phyloP scores from a whole-genome alignment of 768 basidiomycete species.

The Boletus barrowsii region DNA sequence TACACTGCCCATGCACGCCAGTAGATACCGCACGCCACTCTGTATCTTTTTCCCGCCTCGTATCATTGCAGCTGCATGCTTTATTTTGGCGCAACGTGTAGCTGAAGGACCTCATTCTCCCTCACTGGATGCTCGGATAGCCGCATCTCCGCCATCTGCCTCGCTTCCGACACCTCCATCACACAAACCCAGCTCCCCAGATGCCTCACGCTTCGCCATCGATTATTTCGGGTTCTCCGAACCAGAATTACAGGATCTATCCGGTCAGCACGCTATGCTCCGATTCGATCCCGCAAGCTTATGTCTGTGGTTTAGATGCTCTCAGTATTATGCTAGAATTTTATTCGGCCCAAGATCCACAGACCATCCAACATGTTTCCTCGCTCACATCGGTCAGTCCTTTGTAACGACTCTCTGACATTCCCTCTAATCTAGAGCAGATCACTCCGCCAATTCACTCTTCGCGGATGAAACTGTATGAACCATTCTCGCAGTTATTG shows the following conservation, averaged over 20 bases:
- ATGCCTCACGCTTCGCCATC: conserved; percentile 63
- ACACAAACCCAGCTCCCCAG: conserved; percentile 69
- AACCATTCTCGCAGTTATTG: conserved; percentile 36
- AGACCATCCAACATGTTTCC: conserved; percentile 48
- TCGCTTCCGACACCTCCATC: conserved; percentile 81
- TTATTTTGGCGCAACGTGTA: conserved; percentile 70
- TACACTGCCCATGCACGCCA: conserved; percentile 6
- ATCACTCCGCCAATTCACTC: conserved; percentile 46
- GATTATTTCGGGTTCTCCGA: conserved; percentile 66
- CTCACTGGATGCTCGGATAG: conserved; percentile 72
- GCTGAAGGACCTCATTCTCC: conserved; percentile 71
- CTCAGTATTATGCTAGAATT: conserved; percentile 69
- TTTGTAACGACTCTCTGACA: background rate
- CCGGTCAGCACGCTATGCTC: conserved; percentile 44
- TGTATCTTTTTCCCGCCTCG: conserved; percentile 68
- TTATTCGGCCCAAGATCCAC: conserved; percentile 60
- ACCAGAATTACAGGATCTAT: conserved; percentile 52
- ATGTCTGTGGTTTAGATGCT: conserved; percentile 44
- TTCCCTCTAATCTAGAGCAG: conserved; percentile 31
- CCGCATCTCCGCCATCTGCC: conserved; percentile 65
- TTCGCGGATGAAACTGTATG: conserved; percentile 39
- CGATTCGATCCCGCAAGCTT: background rate
- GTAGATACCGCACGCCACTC: conserved; percentile 75
- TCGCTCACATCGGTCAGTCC: conserved; percentile 50
- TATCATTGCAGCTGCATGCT: conserved; percentile 75